These are phyloP conservation scores for Fagopyrum tataricum DNA, from an alignment of 148 eudicot genomes.

Conservation along the genomic window DNA sequence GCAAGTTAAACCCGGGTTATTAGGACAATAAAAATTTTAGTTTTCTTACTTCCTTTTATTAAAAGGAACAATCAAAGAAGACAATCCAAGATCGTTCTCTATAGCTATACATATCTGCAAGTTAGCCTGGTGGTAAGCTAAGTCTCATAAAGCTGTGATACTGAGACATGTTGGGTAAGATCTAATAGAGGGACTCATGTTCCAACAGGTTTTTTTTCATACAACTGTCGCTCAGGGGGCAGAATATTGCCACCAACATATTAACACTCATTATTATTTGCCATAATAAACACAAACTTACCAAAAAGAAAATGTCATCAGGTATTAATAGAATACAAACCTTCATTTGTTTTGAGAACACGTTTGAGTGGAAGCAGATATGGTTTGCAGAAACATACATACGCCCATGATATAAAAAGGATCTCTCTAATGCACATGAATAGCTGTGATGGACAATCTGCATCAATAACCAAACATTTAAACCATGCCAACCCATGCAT, in stretches of 20 bases:
- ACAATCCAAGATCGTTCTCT: neutral
- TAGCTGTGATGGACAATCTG: conserved; percentile 89
- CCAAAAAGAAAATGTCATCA: neutral
- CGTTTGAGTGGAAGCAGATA: conserved; percentile 93
- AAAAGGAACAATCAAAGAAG: neutral
- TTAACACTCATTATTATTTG: neutral
- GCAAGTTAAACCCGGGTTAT: neutral
- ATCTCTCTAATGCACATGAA: conserved; percentile 95
- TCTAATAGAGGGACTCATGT: neutral
- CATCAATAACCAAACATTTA: conserved; percentile 9
- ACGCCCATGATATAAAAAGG: conserved; percentile 94
- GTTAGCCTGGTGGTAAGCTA: neutral
- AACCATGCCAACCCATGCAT: neutral
- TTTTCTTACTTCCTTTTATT: neutral
- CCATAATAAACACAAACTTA: neutral
- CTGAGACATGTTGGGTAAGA: neutral
- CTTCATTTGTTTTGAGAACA: conserved; percentile 94
- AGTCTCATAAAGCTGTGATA: neutral
- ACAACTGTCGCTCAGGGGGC: neutral
- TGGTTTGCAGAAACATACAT: conserved; percentile 87
- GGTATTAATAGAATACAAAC: conserved; percentile 25
- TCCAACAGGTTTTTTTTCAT: neutral
- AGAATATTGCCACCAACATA: neutral
- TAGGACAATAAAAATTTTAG: neutral
- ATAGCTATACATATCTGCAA: neutral